A percentile compares a stretch with the other conserved stretches of the same genome.
Evolutionary conservation across 768 basidiomycete species (phyloP).

Genomic region (Termitomyces sp.): DNA sequence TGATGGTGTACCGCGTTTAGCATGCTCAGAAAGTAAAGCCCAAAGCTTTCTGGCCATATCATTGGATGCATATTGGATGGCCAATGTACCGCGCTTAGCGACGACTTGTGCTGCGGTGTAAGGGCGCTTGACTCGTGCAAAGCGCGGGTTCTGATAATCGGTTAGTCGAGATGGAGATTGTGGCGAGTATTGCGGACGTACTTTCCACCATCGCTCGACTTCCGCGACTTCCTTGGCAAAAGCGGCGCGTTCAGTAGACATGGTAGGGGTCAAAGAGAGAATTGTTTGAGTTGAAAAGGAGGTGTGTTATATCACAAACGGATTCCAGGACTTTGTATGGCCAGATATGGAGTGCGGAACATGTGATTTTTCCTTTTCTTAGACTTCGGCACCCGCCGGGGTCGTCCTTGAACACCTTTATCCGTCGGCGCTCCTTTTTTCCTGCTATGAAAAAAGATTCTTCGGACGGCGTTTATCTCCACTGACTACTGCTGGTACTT

Average conservation of each 20-base stretch:
- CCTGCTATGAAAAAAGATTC: background rate
- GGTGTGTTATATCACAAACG: constrained; percentile 18
- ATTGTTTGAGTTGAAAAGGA: constrained; percentile 9
- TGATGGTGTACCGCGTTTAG: constrained; percentile 70
- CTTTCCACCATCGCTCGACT: constrained; percentile 93
- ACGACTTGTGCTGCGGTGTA: constrained; percentile 94
- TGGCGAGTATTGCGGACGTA: constrained; percentile 23
- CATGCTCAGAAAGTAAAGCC: constrained; percentile 68
- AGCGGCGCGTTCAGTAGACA: constrained; percentile 60
- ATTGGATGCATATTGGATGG: constrained; percentile 83
- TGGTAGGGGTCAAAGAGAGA: constrained; percentile 23
- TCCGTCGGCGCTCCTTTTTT: constrained; percentile 18
- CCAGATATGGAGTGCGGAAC: constrained; percentile 21
- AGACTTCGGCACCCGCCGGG: constrained; percentile 9
- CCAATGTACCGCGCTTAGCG: constrained; percentile 84
- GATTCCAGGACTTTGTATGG: constrained; percentile 13
- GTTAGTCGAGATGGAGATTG: constrained; percentile 5
- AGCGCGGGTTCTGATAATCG: constrained; percentile 67
- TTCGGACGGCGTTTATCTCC: background rate
- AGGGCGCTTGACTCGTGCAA: constrained; percentile 79
- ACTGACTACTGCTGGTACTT: background rate
- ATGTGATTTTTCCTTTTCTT: constrained; percentile 42
- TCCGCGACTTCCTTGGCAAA: constrained; percentile 81
- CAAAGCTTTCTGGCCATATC: constrained; percentile 85
- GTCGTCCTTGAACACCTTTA: constrained; percentile 1